Evolutionary conservation across 306 rosid genomes (phyloP).

Genomic region (Gastrolobium villosum): DNA sequence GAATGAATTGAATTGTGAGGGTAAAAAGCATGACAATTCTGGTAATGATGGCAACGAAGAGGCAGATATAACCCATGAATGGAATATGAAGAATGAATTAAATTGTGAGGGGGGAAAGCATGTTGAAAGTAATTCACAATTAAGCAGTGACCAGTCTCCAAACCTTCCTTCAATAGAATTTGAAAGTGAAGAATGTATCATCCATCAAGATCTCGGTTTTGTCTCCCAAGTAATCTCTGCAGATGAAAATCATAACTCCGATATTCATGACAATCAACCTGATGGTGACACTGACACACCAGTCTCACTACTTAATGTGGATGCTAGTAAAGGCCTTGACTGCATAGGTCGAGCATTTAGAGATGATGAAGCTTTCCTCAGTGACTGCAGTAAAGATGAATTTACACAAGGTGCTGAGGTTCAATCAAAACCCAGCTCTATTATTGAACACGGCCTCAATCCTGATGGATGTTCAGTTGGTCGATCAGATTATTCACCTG

Average conservation of each 20-base stretch:
- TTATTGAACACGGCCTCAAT: conserved; percentile 39
- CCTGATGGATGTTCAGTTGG: conserved; percentile 48
- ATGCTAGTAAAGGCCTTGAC: conserved; percentile 39
- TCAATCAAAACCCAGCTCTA: conserved; percentile 46
- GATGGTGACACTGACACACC: conserved; percentile 41
- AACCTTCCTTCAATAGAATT: conserved; percentile 60
- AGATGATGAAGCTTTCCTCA: conserved; percentile 48
- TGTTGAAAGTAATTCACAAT: conserved; percentile 50
- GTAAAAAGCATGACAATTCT: conserved; percentile 26
- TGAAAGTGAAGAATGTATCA: conserved; percentile 44
- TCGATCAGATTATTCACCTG: conserved; percentile 50
- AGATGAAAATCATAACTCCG: conserved; percentile 41
- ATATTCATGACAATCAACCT: conserved; percentile 42
- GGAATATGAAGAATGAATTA: conserved; percentile 41
- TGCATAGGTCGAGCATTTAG: conserved; percentile 36
- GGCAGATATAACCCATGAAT: conserved; percentile 44
- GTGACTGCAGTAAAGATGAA: conserved; percentile 46
- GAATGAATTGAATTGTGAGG: conserved; percentile 38
- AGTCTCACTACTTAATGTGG: conserved; percentile 41
- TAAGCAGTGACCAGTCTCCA: conserved; percentile 36
- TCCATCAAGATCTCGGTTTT: conserved; percentile 44
- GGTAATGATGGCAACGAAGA: conserved; percentile 42
- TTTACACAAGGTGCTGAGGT: conserved; percentile 50
- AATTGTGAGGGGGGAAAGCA: conserved; percentile 25
- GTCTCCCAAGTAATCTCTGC: conserved; percentile 45